These are phyloP conservation scores for Amanita exitialis DNA, from an alignment of 768 basidiomycete species.

Conservation along the genomic window DNA sequence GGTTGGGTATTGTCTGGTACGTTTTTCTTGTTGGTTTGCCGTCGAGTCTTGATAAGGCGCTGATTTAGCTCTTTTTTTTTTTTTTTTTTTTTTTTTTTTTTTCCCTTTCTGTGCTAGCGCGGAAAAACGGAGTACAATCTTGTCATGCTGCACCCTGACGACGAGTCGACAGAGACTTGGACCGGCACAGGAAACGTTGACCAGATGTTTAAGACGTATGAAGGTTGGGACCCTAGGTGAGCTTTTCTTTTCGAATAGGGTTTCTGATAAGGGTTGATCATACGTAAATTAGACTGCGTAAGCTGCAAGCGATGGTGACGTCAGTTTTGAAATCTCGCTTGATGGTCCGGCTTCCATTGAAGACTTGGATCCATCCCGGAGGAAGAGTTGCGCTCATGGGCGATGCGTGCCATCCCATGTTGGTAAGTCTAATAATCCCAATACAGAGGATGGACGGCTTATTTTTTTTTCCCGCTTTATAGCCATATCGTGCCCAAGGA, in stretches of 20 bases:
- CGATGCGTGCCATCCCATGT: constrained; percentile 50
- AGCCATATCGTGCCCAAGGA: constrained; percentile 49
- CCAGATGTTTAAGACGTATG: constrained; percentile 37
- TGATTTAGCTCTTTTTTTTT: background rate
- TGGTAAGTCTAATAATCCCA: constrained; percentile 24
- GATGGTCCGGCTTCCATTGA: constrained; percentile 37
- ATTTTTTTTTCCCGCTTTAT: background rate
- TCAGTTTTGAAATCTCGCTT: constrained; percentile 37
- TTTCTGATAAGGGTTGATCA: background rate
- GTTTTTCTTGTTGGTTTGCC: constrained; percentile 4
- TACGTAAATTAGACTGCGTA: constrained; percentile 25
- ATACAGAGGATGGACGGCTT: background rate
- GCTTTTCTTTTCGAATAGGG: background rate
- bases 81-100: too few relatives aligned
- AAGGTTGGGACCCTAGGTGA: constrained; percentile 38
- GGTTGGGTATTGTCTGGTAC: constrained; percentile 26
- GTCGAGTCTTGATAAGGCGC: background rate
- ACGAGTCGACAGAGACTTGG: constrained; percentile 33
- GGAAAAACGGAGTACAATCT: constrained; percentile 33
- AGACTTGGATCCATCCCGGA: constrained; percentile 35
- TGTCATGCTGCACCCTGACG: constrained; percentile 31
- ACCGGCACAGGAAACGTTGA: constrained; percentile 28
- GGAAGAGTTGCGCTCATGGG: constrained; percentile 37
- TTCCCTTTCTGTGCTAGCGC: constrained; percentile 20
- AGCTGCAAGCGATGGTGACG: constrained; percentile 34